Evolutionary conservation across 2,329 filamentous ascomycete species (phyloP).

Genomic region (Colletotrichum spaethianum): DNA sequence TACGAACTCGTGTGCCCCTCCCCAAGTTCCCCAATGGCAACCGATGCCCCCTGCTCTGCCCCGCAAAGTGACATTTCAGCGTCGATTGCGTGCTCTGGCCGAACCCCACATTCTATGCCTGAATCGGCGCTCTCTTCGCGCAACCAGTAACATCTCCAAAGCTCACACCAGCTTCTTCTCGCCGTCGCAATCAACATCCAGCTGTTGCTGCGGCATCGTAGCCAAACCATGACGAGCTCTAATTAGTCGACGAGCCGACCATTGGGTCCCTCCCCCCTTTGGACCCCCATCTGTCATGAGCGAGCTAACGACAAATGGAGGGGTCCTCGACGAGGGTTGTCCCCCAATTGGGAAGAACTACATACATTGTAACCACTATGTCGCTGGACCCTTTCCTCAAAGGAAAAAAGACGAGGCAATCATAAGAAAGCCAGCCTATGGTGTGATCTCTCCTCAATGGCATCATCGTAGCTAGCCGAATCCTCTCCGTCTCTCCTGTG

Average conservation of each 20-base stretch:
- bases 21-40: constrained; percentile 4
- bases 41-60: constrained; percentile 25
- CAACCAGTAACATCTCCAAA: background rate
- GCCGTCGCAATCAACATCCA: background rate
- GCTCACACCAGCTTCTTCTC: background rate
- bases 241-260: background rate
- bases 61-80: constrained; percentile 43
- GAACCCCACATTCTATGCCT: constrained; percentile 49
- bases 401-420: constrained; percentile 7
- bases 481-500: constrained; percentile 13
- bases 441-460: constrained; percentile 40
- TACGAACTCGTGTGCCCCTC: background rate
- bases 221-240: background rate
- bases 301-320: background rate
- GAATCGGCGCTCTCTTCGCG: constrained; percentile 41
- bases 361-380: too few relatives aligned
- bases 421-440: constrained; percentile 3
- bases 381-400: background rate
- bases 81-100: constrained; percentile 52
- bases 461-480: constrained; percentile 35
- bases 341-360: background rate
- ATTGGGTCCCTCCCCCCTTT: background rate
- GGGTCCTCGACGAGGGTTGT: constrained; percentile 3
- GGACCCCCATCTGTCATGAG: background rate
- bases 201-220: background rate